phyloP scores from a whole-genome alignment of 1,284 basidiomycete genomes.

The Pseudozyma tsukubaensis region DNA sequence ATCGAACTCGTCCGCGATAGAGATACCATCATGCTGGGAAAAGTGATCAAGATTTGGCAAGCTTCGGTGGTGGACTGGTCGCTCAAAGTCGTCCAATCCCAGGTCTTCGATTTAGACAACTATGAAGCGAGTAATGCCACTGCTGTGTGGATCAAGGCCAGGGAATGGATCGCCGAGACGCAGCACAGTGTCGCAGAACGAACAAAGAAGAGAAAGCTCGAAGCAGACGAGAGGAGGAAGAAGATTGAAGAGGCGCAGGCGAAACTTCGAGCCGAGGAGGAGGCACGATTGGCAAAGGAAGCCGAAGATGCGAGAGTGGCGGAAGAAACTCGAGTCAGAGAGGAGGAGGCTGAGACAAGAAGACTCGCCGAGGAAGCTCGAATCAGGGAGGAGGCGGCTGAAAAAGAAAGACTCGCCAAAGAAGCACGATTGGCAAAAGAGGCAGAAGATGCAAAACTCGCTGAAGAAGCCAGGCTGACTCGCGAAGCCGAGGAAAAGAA shows the following conservation, averaged over 20 bases:
- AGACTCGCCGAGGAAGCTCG: constrained; percentile 12
- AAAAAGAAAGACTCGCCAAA: not conserved
- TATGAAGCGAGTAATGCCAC: not conserved
- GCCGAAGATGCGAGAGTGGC: constrained; percentile 2
- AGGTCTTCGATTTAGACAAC: constrained; percentile 14
- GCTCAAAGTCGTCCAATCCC: constrained; percentile 8
- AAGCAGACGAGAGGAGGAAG: constrained; percentile 14
- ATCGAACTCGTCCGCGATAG: constrained; percentile 17
- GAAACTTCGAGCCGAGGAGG: constrained; percentile 1
- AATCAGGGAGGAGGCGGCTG: constrained; percentile 8
- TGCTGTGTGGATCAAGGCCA: not conserved
- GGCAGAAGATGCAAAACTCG: not conserved
- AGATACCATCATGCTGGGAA: constrained; percentile 13
- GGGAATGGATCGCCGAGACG: constrained; percentile 13
- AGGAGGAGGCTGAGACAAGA: constrained; percentile 4
- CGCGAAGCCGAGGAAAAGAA: constrained; percentile 1
- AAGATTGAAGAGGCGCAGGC: not conserved
- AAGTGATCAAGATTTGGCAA: constrained; percentile 23
- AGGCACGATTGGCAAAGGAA: constrained; percentile 1
- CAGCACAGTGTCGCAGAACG: not conserved
- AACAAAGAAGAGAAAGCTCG: constrained; percentile 6
- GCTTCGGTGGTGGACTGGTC: constrained; percentile 28
- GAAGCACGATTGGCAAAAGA: not conserved
- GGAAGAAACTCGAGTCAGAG: constrained; percentile 1
- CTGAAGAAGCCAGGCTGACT: constrained; percentile 8